Evolutionary conservation across 2,329 filamentous ascomycete genomes (phyloP).

Genomic region (Aspergillus sp.): DNA sequence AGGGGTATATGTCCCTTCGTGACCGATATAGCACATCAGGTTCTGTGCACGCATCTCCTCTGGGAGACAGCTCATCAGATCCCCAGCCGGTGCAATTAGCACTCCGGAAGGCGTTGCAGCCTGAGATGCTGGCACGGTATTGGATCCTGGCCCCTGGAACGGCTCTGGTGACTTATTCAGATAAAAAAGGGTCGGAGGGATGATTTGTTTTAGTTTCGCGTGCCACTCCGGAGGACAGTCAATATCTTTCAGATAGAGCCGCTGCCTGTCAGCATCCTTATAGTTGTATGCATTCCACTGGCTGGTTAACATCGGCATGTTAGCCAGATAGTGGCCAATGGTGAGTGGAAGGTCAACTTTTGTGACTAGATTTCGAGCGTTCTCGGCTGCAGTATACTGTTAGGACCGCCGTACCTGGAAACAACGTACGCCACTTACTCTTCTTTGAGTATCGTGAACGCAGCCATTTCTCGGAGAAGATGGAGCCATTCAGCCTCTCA

Average conservation of each 20-base stretch:
- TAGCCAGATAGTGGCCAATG: slow-evolving; percentile 84
- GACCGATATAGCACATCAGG: slow-evolving; percentile 96
- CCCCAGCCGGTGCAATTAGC: slow-evolving; percentile 72
- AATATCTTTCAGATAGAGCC: slow-evolving; percentile 95
- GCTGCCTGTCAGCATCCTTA: slow-evolving; percentile 74
- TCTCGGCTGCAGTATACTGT: slow-evolving; percentile 61
- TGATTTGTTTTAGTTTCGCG: slow-evolving; percentile 70
- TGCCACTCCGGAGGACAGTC: slow-evolving; percentile 90
- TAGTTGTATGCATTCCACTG: slow-evolving; percentile 77
- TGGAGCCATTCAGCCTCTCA: slow-evolving; percentile 67
- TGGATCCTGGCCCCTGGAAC: slow-evolving; percentile 51
- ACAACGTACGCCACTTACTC: slow-evolving; percentile 51
- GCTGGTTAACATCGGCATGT: slow-evolving; percentile 78
- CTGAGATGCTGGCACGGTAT: slow-evolving; percentile 42
- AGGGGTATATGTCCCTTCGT: slow-evolving; percentile 95
- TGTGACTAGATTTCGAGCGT: slow-evolving; percentile 74
- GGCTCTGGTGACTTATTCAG: slow-evolving; percentile 75
- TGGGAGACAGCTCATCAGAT: slow-evolving; percentile 91
- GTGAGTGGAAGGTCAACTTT: slow-evolving; percentile 78
- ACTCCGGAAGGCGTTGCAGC: slow-evolving; percentile 43
- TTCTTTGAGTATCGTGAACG: slow-evolving; percentile 76
- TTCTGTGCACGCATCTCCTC: slow-evolving; percentile 89
- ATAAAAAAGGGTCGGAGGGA: slow-evolving; percentile 84
- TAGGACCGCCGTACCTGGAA: slow-evolving; percentile 14
- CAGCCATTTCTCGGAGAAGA: slow-evolving; percentile 81